A percentile compares a stretch with the other conserved stretches of the same genome.
phyloP scores from a whole-genome alignment of 1,284 basidiomycete genomes.

The Ceratobasidium papillatum region DNA sequence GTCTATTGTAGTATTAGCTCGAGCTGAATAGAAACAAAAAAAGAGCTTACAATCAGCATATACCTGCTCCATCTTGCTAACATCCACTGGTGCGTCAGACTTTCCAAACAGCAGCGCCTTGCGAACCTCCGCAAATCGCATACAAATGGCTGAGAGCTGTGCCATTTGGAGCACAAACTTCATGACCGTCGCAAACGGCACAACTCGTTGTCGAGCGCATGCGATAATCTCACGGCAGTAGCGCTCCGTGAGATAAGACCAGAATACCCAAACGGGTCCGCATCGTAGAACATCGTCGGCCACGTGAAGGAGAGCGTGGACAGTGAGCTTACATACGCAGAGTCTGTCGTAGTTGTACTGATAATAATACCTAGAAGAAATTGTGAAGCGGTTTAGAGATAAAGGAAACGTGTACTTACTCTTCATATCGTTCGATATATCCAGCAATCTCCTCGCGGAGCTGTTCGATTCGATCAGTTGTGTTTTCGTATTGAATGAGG shows the following conservation, averaged over 20 bases:
- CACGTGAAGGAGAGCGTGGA: too few species aligned
- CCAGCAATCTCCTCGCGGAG: too few species aligned
- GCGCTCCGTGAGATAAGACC: background rate
- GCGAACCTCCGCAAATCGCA: background rate
- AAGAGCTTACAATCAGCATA: background rate
- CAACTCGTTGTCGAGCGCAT: background rate
- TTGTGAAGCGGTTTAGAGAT: background rate
- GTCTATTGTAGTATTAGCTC: background rate
- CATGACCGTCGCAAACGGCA: constrained; percentile 2
- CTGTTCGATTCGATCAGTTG: too few species aligned
- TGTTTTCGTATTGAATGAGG: too few species aligned
- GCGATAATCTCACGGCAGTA: constrained; percentile 10
- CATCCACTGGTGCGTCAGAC: background rate
- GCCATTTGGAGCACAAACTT: constrained; percentile 16
- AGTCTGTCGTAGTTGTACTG: background rate
- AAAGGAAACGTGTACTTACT: constrained; percentile 49
- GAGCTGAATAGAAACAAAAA: background rate
- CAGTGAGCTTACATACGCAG: constrained; percentile 53
- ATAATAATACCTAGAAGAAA: background rate
- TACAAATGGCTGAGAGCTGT: background rate
- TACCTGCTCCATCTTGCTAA: background rate
- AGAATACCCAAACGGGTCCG: constrained; percentile 4
- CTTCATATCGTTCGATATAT: too few species aligned
- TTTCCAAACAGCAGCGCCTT: constrained; percentile 2
- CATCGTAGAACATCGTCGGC: too few species aligned